Evolutionary conservation across 169 alveolate genomes (phyloP), one percentile per base, ranked within the genome.

Genomic region (Plasmodium relictum): DNA sequence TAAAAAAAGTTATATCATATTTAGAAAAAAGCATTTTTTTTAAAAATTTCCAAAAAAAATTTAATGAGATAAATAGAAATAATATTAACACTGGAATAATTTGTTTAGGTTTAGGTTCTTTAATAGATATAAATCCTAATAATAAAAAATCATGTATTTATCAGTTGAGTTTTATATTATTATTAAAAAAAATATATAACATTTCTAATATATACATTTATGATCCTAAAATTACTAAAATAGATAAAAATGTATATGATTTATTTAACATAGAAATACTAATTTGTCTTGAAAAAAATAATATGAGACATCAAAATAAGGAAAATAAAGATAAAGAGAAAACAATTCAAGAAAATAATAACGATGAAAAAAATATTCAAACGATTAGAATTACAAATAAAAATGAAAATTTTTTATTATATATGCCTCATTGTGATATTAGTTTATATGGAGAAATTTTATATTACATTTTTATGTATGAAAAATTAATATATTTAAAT

Each of bases 391-490:
- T 50, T 50, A 5, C 58, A 56, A 39, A 48, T 12, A 16, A n/a
- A 7, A 8, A 42, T 12, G 76, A 76, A 26, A 65, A 52, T n/a
- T 16, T 58, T 16, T 18, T 80, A 31, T 41, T 80, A 26, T 80
- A 50, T 61, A 80, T 80, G 90, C 90, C 90, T 8, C 90, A 80
- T 59, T 80, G 90, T 24, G 90, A 80, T 41, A 61, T 80, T n/a
- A 18, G 63, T 39, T 26, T 80, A 45, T 80, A 80, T 24, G 78
- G 90, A 37, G 73, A 80, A 20, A 54, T 80, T n/a, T 66, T 80
- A 61, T 71, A 68, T 37, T 22, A 50, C n/a, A 52, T 80, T 16
- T 80, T 66, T 68, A 42, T 58, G 8, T 6, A 68, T 68, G 90
- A 80, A 80, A 20, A 45, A 24, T 44, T 80, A 45, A 52, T 31